A percentile compares a stretch with the other conserved stretches of the same genome.
These are phyloP conservation scores for Amesomyces nigricolor DNA, from an alignment of 2,329 filamentous ascomycete species.

Conservation along the genomic window DNA sequence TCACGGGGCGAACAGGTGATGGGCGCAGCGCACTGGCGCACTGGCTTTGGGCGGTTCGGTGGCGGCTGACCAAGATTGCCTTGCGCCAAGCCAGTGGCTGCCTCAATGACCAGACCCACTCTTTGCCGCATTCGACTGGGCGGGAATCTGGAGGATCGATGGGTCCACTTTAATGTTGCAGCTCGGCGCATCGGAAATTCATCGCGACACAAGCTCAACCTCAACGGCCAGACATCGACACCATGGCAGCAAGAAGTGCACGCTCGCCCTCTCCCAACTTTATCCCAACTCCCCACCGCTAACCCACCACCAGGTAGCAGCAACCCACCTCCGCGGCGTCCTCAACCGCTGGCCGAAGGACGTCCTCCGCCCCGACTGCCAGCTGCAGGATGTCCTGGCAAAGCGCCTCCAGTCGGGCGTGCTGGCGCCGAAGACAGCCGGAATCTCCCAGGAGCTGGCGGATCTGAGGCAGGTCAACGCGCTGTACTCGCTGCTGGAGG, in stretches of 20 bases:
- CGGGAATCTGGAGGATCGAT: too few species aligned
- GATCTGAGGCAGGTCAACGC: constrained; percentile 55
- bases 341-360: constrained; percentile 60
- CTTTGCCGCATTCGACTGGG: background rate
- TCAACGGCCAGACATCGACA: background rate
- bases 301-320: constrained; percentile 34
- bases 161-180: too few species aligned
- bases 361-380: constrained; percentile 55
- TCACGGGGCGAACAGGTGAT: background rate
- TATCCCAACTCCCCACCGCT: background rate
- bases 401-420: constrained; percentile 39
- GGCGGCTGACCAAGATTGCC: constrained; percentile 6
- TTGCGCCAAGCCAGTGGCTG: constrained; percentile 9
- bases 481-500: constrained; percentile 52
- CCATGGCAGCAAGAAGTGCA: constrained; percentile 17
- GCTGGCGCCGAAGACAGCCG: constrained; percentile 26
- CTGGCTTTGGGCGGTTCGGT: background rate
- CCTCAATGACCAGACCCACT: background rate
- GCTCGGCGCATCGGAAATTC: too few species aligned
- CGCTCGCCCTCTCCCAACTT: background rate
- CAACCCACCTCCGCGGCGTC: constrained; percentile 44
- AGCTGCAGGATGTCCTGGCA: constrained; percentile 53
- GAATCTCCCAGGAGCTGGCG: constrained; percentile 36
- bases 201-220: background rate
- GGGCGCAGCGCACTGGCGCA: too few species aligned